Evolutionary conservation across 2,329 filamentous ascomycete species (phyloP), one percentile per base, ranked within the genome.

Genomic region (Colletotrichum eleusines): DNA sequence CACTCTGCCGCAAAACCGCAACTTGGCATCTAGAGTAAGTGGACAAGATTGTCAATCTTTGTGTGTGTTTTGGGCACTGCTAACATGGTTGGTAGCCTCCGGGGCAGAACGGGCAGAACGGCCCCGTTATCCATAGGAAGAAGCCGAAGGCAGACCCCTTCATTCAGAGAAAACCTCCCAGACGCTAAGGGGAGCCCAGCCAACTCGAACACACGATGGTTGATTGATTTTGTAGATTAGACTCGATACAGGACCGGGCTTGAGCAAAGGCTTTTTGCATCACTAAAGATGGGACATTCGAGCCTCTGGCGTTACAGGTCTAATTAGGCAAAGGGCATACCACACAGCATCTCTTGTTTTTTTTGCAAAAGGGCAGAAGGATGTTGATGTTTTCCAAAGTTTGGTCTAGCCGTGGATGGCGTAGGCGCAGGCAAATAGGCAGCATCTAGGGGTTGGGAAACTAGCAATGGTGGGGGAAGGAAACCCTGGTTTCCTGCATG

Each of bases 131-230:
- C 20, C 76, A 78, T 46, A 76, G 79, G 63, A 85, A 84, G 72
- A 84, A 82, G 74, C 74, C 75, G 6, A 78, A 82, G n/a, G 79
- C 80, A 3, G 84, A 84, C 70, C 82, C 83, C 18, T 85, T 86
- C 68, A 83, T 86, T 26, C 80, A 81, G 59, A 80, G 81, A 73
- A 81, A 78, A 63, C 79, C 75, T 53, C 73, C 73, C 23, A 65
- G 60, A 77, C 63, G 65, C 18, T 74, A 48, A 71, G 71, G 44
- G 28, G 3, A n/a, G n/a, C n/a, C n/a, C 44, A 60, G 23, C 33
- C 14, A 26, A 4, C 20, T 40, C 20, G 48, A 53, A 33, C 18
- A 31, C 31, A 18, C 11, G 66, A 70, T 31, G 74, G 75, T 57
- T 61, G 16, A 62, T 59, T 64, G 33, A 33, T 66, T 35, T 60